Evolutionary conservation across 305 asterid species (phyloP).

Genomic region (Fraxinus floribunda): DNA sequence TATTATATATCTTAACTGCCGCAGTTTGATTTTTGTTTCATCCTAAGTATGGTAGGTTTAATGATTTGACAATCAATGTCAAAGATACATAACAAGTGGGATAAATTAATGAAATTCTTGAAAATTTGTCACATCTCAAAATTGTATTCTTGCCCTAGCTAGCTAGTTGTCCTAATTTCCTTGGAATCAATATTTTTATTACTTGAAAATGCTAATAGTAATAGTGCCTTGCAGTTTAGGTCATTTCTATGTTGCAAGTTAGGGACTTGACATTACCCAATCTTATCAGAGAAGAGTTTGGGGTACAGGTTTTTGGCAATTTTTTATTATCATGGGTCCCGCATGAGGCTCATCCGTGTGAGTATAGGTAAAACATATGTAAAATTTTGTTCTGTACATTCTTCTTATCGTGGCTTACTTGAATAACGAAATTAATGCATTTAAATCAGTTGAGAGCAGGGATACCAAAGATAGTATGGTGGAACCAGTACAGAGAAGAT

Average conservation of each 20-base stretch:
- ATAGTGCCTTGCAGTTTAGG: slow-evolving; percentile 35
- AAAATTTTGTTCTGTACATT: too few species aligned
- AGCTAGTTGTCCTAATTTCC: not conserved
- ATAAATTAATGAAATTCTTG: not conserved
- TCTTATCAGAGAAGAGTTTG: not conserved
- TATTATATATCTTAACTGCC: not conserved
- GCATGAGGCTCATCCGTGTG: too few species aligned
- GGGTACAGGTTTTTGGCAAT: too few species aligned
- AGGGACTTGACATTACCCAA: slow-evolving; percentile 33
- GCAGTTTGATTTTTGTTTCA: slow-evolving; percentile 10
- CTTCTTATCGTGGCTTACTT: slow-evolving; percentile 14
- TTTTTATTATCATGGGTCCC: too few species aligned
- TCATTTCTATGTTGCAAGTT: slow-evolving; percentile 19
- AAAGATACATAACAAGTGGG: not conserved
- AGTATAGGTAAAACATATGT: too few species aligned
- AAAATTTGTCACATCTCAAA: not conserved
- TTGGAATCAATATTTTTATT: not conserved
- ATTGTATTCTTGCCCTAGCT: not conserved
- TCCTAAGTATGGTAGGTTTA: slow-evolving; percentile 6
- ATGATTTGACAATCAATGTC: slow-evolving; percentile 23
- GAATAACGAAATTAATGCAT: slow-evolving; percentile 22
- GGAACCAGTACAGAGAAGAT: slow-evolving; percentile 27
- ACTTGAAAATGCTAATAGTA: not conserved
- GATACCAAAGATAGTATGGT: not conserved
- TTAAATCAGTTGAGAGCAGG: not conserved